Base-by-base conservation (phyloP, 768 basidiomycete species). In the Podaxis mareebaensis region DNA sequence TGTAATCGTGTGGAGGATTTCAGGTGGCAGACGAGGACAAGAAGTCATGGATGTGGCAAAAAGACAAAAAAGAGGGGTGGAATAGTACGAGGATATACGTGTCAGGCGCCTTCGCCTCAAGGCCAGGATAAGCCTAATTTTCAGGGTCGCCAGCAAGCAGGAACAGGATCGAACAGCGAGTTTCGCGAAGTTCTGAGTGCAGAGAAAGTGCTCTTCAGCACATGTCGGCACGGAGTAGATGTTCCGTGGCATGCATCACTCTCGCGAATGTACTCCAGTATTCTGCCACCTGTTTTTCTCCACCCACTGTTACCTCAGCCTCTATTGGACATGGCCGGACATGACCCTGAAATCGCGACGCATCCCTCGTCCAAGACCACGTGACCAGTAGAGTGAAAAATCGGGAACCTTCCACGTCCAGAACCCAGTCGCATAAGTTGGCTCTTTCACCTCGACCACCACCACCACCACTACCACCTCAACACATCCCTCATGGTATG, bases 341-440 rank as follows among this genome's bases (percentile, higher is more conserved):
- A 20, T 20, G 44, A 20, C 49, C 49, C 49, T 60, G 49, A 52
- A 28, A 8, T 46, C 17, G 6, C 49, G 60, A 61, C 60, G 60
- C 60, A 53, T 53, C 60, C 30, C 49, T 51, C 24, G 49, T 11
- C 49, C 22, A n/a, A 40, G 40, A 17, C 12, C 61, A 63, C 55
- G 61, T 63, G 61, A 63, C 61, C 38, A 8, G 36, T 24, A 49
- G 46, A 62, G 38, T 39, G 39, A 53, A 53, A 61, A 62, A 62
- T 55, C 53, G 54, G 46, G 33, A 56, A 39, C 13, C 17, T 40
- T 44, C 60, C 52, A 53, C 52, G 52, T 40, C 60, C 13, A 36
- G 20, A 22, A 33, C 33, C 33, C 33, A 33, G 8, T 33, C 33
- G 33, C 36, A n/a, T 13, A 39, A 52, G 4, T 33, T 7, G 11